phyloP scores from a whole-genome alignment of 176 grass and related monocot species.

The Bromus sterilis region DNA sequence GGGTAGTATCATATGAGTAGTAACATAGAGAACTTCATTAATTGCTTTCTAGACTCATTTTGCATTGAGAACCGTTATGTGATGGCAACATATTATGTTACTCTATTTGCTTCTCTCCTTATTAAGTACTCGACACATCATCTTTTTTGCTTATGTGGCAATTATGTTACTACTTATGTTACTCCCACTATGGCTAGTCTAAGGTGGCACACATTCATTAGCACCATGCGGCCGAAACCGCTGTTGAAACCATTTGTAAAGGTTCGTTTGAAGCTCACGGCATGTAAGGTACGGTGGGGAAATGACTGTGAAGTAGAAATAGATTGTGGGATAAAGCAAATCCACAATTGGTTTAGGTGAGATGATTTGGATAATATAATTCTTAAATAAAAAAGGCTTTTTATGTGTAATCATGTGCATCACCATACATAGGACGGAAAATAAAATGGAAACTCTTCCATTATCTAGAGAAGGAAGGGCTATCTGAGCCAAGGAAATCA shows the following conservation, averaged over 20 bases:
- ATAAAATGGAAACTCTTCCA: not conserved
- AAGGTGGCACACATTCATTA: not conserved
- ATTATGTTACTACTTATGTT: no score
- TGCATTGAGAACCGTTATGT: no score
- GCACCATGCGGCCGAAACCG: not conserved
- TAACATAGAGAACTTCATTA: no score
- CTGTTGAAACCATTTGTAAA: not conserved
- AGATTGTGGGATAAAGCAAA: not conserved
- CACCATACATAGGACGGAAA: not conserved
- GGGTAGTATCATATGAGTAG: no score
- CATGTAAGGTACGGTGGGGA: not conserved
- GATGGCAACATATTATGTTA: no score
- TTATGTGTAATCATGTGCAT: not conserved
- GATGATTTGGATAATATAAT: not conserved
- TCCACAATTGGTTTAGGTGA: not conserved
- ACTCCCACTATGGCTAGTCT: no score
- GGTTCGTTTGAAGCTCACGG: not conserved
- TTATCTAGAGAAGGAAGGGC: not conserved
- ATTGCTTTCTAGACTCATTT: no score
- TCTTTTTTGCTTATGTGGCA: no score
- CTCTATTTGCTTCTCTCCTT: no score
- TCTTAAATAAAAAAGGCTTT: not conserved
- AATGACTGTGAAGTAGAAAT: not conserved
- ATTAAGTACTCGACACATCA: no score
- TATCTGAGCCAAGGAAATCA: not conserved